Evolutionary conservation across 495 filamentous ascomycete species (phyloP), one percentile per base, ranked within the genome.

Genomic region (Saxophila tyrrhenica): DNA sequence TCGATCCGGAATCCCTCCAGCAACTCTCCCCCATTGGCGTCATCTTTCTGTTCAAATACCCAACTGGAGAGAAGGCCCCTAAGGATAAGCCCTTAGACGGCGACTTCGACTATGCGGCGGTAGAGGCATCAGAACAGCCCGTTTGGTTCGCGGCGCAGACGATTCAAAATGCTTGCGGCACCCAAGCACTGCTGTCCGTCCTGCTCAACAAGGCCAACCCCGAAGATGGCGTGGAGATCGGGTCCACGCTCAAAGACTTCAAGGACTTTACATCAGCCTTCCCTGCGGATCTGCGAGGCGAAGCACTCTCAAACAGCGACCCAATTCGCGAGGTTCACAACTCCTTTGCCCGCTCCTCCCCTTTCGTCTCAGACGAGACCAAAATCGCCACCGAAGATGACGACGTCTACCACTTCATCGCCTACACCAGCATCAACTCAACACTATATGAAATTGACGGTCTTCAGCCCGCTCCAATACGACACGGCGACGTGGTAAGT

Each of bases 21-120:
- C 78, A 86, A 54, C 75, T 90, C 51, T 75, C 52, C 38, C 58
- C 58, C 2, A 57, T 57, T 73, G 92, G 92, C 67, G 89, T 97
- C 59, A 96, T 99, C 67, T 97, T 99, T 73, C 88, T 99, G 67
- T 99, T 99, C 82, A 97, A 95, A 75, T 99, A 86, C 73, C 87
- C 84, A 21, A 86, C 84, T 42, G 85, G 86, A 67, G 74, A 81
- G 53, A 79, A 78, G 50, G 65, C 71, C 39, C 25, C 20, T 15
- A 69, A 73, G 53, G 77, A 82, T 52, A 76, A 78, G 20, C 84
- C 86, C 39, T 67, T 74, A 39, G 86, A 95, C 67, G 90, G 92
- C 48, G 75, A 69, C 43, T 94, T 86, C 70, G 91, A 95, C 72
- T 71, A 74, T 54, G 75, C 73, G 11, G 86, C 89, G 0, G 71